phyloP scores from a whole-genome alignment of 768 basidiomycete species.

The Russula compacta region DNA sequence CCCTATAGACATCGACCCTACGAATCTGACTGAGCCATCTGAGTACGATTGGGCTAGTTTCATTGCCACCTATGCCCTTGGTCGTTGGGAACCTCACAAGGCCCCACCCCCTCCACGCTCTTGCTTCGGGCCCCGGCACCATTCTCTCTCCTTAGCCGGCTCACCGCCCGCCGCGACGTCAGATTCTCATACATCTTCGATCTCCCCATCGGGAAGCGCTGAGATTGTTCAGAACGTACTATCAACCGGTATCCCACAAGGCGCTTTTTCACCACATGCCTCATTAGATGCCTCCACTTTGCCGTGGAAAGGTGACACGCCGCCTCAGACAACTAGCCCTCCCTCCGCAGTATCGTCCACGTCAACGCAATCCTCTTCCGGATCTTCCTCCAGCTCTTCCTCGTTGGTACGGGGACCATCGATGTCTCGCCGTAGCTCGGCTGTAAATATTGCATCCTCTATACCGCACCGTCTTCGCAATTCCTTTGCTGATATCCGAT shows the following conservation, averaged over 20 bases:
- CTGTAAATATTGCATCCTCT: constrained; percentile 22
- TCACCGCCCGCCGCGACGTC: background rate
- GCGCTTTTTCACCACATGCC: background rate
- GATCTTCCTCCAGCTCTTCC: constrained; percentile 2
- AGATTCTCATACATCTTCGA: background rate
- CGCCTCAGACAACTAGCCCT: constrained; percentile 10
- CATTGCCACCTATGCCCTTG: constrained; percentile 64
- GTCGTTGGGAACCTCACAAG: constrained; percentile 71
- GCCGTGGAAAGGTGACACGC: background rate
- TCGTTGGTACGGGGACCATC: background rate
- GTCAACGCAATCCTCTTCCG: background rate
- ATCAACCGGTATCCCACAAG: background rate
- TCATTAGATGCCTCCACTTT: background rate
- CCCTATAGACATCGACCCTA: constrained; percentile 16
- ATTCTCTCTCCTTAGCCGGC: background rate
- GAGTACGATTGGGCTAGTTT: constrained; percentile 68
- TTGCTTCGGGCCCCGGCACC: constrained; percentile 19
- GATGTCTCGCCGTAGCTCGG: constrained; percentile 6
- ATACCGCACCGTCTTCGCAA: constrained; percentile 35
- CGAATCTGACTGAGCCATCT: constrained; percentile 15
- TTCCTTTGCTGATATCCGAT: constrained; percentile 39
- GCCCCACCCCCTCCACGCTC: constrained; percentile 51
- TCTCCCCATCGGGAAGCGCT: constrained; percentile 1
- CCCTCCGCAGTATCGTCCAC: constrained; percentile 2
- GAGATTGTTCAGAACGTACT: background rate